These are phyloP conservation scores for Penicillium frequentans DNA, from an alignment of 2,329 filamentous ascomycete species.

Conservation along the genomic window DNA sequence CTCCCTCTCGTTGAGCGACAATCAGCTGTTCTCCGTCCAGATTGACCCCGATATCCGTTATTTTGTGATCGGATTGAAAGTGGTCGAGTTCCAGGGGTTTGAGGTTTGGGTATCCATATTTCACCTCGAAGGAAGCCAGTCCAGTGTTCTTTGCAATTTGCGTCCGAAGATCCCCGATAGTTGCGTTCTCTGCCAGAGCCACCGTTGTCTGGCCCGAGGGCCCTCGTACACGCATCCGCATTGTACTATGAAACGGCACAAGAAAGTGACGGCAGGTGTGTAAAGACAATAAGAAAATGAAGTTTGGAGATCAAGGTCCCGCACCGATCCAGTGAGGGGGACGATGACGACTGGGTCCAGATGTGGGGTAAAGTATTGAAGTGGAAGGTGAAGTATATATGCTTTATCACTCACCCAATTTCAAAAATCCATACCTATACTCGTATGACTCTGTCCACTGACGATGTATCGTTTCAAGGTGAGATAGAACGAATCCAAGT, in stretches of 20 bases:
- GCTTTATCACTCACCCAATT: neutral
- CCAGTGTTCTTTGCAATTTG: conserved; percentile 60
- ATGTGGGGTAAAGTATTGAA: conserved; percentile 4
- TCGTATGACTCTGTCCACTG: neutral
- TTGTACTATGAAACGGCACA: conserved; percentile 34
- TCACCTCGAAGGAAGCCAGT: conserved; percentile 69
- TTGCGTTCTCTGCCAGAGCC: conserved; percentile 65
- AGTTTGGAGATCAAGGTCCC: neutral
- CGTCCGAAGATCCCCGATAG: conserved; percentile 40
- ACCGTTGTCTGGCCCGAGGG: conserved; percentile 72
- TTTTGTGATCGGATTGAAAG: conserved; percentile 50
- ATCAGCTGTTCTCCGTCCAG: conserved; percentile 70
- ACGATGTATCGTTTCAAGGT: neutral
- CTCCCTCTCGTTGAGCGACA: conserved; percentile 51
- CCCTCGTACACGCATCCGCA: conserved; percentile 74
- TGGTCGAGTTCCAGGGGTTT: conserved; percentile 63
- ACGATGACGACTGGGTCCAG: neutral
- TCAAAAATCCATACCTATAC: neutral
- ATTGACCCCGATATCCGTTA: conserved; percentile 59
- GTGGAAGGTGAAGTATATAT: no score
- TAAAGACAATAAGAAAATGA: neutral
- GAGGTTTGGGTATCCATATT: conserved; percentile 77
- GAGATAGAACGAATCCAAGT: no score
- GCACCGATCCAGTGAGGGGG: neutral
- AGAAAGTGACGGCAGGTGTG: neutral